Conservation (phyloP, 139 green algal genomes). For the Raphidocelis subcapitata region DNA sequence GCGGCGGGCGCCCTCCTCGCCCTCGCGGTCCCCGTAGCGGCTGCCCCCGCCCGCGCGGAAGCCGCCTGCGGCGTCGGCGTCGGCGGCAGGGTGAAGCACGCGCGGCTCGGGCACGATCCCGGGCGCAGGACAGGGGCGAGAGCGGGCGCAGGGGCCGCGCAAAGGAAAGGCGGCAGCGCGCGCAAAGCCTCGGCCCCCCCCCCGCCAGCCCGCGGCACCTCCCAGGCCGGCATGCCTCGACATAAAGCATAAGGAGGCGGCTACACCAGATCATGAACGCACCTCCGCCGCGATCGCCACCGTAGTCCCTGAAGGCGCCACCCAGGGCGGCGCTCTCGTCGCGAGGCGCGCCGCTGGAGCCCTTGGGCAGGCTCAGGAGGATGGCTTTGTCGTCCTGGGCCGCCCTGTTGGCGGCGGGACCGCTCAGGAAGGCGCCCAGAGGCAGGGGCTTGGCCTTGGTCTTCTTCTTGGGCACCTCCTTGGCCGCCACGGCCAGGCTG, state of each 20-base stretch:
- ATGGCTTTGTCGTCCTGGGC: constrained; percentile 43
- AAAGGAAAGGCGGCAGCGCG: neutral
- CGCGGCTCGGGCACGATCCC: neutral
- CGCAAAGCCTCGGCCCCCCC: neutral
- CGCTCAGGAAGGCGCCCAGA: constrained; percentile 66
- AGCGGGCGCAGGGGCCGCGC: neutral
- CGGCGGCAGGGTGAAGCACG: neutral
- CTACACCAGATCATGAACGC: neutral
- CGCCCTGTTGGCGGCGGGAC: neutral
- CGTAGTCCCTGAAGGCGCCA: constrained; percentile 76
- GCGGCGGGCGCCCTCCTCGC: constrained; percentile 24
- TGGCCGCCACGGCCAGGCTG: constrained; percentile 52
- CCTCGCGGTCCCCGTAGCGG: constrained; percentile 23
- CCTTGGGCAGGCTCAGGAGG: constrained; percentile 61
- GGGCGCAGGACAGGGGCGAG: neutral
- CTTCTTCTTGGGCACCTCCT: constrained; percentile 64
- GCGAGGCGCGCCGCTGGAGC: constrained; percentile 36
- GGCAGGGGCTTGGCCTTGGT: constrained; percentile 61
- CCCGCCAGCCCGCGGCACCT: neutral
- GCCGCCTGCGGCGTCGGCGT: constrained; percentile 1
- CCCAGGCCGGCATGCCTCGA: neutral
- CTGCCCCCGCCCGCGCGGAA: too few species aligned
- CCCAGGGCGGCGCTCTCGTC: constrained; percentile 54
- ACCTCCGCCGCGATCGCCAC: constrained; percentile 47
- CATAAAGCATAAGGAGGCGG: neutral